Base-by-base conservation (phyloP, 2,329 filamentous ascomycete genomes). In the Alternaria sp. region DNA sequence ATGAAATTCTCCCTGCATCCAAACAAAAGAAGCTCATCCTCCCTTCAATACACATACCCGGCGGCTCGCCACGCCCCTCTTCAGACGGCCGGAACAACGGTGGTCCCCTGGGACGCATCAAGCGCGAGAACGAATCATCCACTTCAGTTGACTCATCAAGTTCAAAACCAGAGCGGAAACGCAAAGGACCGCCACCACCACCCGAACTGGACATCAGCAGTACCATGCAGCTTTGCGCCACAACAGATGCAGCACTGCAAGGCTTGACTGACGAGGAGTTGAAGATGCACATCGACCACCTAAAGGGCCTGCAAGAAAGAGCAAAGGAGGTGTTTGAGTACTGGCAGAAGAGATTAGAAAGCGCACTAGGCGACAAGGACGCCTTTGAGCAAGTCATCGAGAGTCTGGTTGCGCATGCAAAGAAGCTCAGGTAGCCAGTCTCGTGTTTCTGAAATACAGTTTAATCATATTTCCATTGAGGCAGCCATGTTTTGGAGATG, bases 11-110 rank as follows among this genome's bases (percentile, higher is more conserved):
- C 8, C 96, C 96, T 0, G 94, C 95, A 0, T 97, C 93, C 12
- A 98, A 98, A 81, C 96, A 99, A 79, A 98, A 98, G 86, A 98
- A 98, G 78, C 89, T 99, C 17, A 87, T 99, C 5, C 86, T 99
- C 2, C 96, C 96, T 0, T 97, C 94, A 6, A 90, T 96, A 51
- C 73, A 78, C 63, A 75, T 79, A 26, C 69, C 76, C 1, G 77
- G 77, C 40, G 77, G 77, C n/a, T 79, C 78, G 2, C 78, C 78
- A 4, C 70, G 78, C 45, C 74, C 73, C 1, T 80, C 78, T 1
- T 78, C 79, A 5, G 80, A 82, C 61, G 77, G 71, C 57, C 79
- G 79, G 30, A 80, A 43, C 30, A 80, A 63, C 32, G 61, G 55
- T 2, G 56, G 67, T 9, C 76, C 78, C 1, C 68, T 80, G 2